Evolutionary conservation across 331 rosid species (phyloP).

Genomic region (Pyracantha coccinea): DNA sequence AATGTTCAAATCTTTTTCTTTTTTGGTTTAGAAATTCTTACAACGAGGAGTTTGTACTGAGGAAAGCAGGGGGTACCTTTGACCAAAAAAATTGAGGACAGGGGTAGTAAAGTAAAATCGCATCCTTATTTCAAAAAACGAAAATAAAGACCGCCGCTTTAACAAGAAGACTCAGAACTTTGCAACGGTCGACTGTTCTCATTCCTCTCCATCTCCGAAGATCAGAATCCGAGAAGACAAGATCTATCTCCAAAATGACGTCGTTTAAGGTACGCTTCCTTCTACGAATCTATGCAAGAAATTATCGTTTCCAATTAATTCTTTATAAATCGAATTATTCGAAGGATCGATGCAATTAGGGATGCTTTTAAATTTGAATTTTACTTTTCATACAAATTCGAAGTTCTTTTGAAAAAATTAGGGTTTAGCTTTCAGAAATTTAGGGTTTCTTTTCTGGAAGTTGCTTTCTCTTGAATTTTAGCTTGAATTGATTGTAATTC

Average conservation of each 20-base stretch:
- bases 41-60: too few relatives aligned
- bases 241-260: background rate
- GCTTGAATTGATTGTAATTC: background rate
- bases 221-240: background rate
- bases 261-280: conserved; percentile 8
- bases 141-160: conserved; percentile 1
- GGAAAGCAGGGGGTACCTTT: too few relatives aligned
- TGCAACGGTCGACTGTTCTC: background rate
- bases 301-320: background rate
- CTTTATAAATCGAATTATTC: background rate
- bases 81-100: too few relatives aligned
- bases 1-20: too few relatives aligned
- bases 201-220: background rate
- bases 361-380: background rate
- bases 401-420: too few relatives aligned
- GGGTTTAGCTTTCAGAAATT: too few relatives aligned
- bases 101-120: background rate
- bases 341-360: background rate
- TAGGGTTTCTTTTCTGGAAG: background rate
- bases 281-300: background rate
- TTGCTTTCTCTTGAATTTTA: background rate
- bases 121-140: background rate
- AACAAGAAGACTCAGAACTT: background rate
- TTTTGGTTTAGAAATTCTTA: too few relatives aligned
- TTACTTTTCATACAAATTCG: too few relatives aligned